A percentile compares a stretch with the other conserved stretches of the same genome.
These are phyloP conservation scores for Suillus fuscotomentosus DNA, from an alignment of 768 basidiomycete species.

Conservation along the genomic window DNA sequence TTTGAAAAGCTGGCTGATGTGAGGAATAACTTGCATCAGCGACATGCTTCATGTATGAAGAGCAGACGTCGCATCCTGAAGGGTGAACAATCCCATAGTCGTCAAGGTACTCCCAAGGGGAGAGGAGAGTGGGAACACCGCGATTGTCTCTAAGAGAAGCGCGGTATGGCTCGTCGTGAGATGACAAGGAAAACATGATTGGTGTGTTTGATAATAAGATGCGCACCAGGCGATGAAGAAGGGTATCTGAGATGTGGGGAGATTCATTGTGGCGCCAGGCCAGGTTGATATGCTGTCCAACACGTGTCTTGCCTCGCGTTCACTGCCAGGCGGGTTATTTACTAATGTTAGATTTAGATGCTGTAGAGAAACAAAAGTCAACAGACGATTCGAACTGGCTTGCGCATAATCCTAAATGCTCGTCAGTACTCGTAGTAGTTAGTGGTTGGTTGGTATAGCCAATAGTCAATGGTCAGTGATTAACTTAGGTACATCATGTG, in stretches of 20 bases:
- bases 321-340: constrained; percentile 28
- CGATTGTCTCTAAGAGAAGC: constrained; percentile 27
- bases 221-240: constrained; percentile 21
- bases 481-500: not conserved
- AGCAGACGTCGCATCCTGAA: constrained; percentile 37
- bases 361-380: constrained; percentile 9
- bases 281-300: constrained; percentile 27
- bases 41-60: constrained; percentile 40
- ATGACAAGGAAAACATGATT: constrained; percentile 32
- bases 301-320: constrained; percentile 31
- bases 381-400: not conserved
- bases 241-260: constrained; percentile 20
- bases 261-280: constrained; percentile 7
- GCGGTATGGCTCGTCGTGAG: constrained; percentile 31
- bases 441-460: no score
- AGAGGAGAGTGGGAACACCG: constrained; percentile 31
- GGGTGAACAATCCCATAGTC: constrained; percentile 40
- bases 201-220: constrained; percentile 9
- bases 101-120: constrained; percentile 40
- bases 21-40: constrained; percentile 38
- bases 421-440: not conserved
- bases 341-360: constrained; percentile 20
- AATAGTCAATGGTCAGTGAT: not conserved
- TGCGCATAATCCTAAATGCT: not conserved
- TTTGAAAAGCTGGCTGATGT: constrained; percentile 38